Percentiles rank a stretch among this genome's conserved stretches.
These are phyloP conservation scores for Fusarium succisae DNA, from an alignment of 2,329 filamentous ascomycete genomes.

Conservation along the genomic window DNA sequence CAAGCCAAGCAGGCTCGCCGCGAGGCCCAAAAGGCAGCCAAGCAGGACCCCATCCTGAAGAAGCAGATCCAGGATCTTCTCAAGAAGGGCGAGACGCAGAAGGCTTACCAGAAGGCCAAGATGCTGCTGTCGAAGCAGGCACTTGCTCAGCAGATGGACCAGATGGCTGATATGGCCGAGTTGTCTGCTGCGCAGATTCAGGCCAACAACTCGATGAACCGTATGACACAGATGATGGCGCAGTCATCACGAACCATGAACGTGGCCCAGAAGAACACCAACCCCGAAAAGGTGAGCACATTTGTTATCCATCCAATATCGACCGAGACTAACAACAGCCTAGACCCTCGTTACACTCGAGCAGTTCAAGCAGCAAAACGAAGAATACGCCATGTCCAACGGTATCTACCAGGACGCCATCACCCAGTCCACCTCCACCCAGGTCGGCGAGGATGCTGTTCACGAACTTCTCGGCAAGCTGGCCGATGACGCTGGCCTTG, in stretches of 20 bases:
- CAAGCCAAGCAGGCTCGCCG: conserved; percentile 70
- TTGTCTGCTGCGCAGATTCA: conserved; percentile 69
- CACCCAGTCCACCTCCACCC: conserved; percentile 75
- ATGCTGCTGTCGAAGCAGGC: conserved; percentile 70
- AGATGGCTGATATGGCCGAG: conserved; percentile 72
- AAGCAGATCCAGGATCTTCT: conserved; percentile 71
- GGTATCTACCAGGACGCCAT: conserved; percentile 89
- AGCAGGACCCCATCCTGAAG: conserved; percentile 68
- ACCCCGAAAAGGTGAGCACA: conserved; percentile 62
- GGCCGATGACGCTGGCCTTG: conserved; percentile 87
- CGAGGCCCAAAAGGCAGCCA: conserved; percentile 68
- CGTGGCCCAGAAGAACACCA: conserved; percentile 66
- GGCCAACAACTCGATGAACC: conserved; percentile 72
- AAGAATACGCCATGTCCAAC: conserved; percentile 71
- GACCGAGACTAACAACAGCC: conserved; percentile 31
- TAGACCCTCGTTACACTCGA: conserved; percentile 68
- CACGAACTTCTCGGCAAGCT: conserved; percentile 86
- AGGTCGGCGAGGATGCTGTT: conserved; percentile 84
- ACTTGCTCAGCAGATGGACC: conserved; percentile 70
- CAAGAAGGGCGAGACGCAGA: conserved; percentile 70
- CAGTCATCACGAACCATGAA: conserved; percentile 68
- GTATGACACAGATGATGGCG: conserved; percentile 71
- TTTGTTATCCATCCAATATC: too few relatives aligned
- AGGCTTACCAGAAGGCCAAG: conserved; percentile 71
- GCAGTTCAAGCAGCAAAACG: conserved; percentile 69